Evolutionary conservation across 2,329 filamentous ascomycete species (phyloP), one percentile per base, ranked within the genome.

Genomic region (Xylaria sp.): DNA sequence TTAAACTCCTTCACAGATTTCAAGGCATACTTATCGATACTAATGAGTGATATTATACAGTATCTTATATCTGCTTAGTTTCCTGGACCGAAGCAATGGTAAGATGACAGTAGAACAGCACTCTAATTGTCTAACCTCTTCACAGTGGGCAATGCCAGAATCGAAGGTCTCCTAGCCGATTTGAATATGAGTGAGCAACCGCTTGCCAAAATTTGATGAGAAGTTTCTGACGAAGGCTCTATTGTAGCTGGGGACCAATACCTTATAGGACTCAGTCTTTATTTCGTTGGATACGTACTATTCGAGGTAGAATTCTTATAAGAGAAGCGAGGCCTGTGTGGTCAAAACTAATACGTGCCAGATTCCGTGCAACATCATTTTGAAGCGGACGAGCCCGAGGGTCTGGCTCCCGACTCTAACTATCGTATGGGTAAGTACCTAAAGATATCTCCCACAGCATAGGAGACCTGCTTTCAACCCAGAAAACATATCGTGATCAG

Each of bases 221-320:
- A 10, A 30, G n/a, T 30, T 50, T 56, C 64, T 66, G 18, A 66
- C 46, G 20, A 36, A 18, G 20, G 20, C n/a, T 36, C 7, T 13
- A 15, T 23, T 20, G 13, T 48, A 85, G 84, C 84, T 30, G 87
- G 86, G 0, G 86, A 90, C 53, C 83, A 91, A 71, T 92, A 92
- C 65, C 81, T 91, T 0, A 89, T 86, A 0, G 88, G 88, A 0
- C 75, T 92, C 46, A 91, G 89, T 0, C 76, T 92, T 0, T 92
- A 91, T 76, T 92, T 92, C 73, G 80, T 88, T 46, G 85, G 85
- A 50, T 89, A 88, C 66, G 85, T 87, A 1, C 72, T 87, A 12
- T 88, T 88, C 48, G 86, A 89, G 73, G 83, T 84, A 52, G 50
- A 75, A n/a, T 6, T 12, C 32, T 4, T 20, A 53, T 6, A 23